Conservation (phyloP, 1,284 basidiomycete genomes). For the Fomitopsis pinicola region DNA sequence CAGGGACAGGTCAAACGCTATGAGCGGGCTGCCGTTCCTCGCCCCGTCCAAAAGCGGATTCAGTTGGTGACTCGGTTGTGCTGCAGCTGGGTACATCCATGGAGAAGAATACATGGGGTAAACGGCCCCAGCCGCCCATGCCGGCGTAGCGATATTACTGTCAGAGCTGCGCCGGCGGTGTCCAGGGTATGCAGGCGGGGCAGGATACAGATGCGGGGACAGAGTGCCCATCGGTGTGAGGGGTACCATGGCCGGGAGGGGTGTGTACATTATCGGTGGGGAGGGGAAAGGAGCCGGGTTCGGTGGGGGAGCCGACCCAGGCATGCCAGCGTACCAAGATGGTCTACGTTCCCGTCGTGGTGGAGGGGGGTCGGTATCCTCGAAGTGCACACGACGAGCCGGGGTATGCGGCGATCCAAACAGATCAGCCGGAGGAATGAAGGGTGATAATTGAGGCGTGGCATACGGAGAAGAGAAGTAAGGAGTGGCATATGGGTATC, state of each 20-base stretch:
- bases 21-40: slow-evolving; percentile 28
- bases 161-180: slow-evolving; percentile 26
- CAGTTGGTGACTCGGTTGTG: slow-evolving; percentile 28
- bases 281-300: slow-evolving; percentile 26
- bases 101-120: slow-evolving; percentile 21
- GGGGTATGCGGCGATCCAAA: slow-evolving; percentile 13
- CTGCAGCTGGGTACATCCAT: slow-evolving; percentile 20
- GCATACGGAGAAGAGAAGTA: slow-evolving; percentile 21
- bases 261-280: slow-evolving; percentile 22
- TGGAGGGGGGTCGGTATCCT: slow-evolving; percentile 15
- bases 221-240: slow-evolving; percentile 8
- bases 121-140: slow-evolving; percentile 20
- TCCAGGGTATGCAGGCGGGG: slow-evolving; percentile 9
- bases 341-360: slow-evolving; percentile 20
- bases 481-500: slow-evolving; percentile 15
- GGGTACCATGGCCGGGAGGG: slow-evolving; percentile 20
- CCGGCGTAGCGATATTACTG: slow-evolving; percentile 20
- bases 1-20: slow-evolving; percentile 53
- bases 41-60: slow-evolving; percentile 60
- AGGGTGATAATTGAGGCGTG: slow-evolving; percentile 25
- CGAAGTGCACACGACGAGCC: slow-evolving; percentile 23
- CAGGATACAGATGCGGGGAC: slow-evolving; percentile 9
- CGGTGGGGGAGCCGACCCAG: slow-evolving; percentile 19
- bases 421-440: slow-evolving; percentile 23
- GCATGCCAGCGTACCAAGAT: slow-evolving; percentile 25